phyloP scores from a whole-genome alignment of 192 early-diverging fungal species.

The Rhizophagus sp. region DNA sequence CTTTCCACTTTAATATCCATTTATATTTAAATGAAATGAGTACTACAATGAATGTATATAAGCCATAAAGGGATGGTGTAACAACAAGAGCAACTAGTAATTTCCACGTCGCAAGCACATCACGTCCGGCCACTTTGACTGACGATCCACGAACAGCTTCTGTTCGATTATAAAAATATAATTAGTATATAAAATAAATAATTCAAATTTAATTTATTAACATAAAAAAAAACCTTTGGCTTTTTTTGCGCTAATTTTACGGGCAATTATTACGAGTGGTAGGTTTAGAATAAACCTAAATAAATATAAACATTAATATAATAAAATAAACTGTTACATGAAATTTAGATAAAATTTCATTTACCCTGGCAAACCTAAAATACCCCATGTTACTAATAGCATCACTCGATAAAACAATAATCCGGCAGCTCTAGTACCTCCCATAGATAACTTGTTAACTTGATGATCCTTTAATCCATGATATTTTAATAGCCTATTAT shows the following conservation, averaged over 20 bases:
- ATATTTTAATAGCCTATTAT: slow-evolving; percentile 87
- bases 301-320: not conserved
- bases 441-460: slow-evolving; percentile 78
- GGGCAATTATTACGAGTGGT: slow-evolving; percentile 55
- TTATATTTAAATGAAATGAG: slow-evolving; percentile 35
- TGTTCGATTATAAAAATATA: slow-evolving; percentile 16
- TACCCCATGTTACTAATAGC: slow-evolving; percentile 70
- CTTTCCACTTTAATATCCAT: slow-evolving; percentile 41
- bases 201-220: not conserved
- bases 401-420: slow-evolving; percentile 70
- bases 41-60: slow-evolving; percentile 70
- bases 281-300: slow-evolving; percentile 57
- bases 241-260: slow-evolving; percentile 55
- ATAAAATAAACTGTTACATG: not conserved
- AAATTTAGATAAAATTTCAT: slow-evolving; percentile 10
- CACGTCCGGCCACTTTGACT: slow-evolving; percentile 92
- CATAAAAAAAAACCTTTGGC: slow-evolving; percentile 43
- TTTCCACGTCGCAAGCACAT: slow-evolving; percentile 98
- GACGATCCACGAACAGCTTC: slow-evolving; percentile 86
- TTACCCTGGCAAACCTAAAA: slow-evolving; percentile 85
- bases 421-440: slow-evolving; percentile 62
- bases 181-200: not conserved
- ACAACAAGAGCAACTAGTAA: slow-evolving; percentile 75
- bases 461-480: slow-evolving; percentile 97
- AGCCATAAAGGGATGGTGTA: slow-evolving; percentile 71